A percentile compares a stretch with the other conserved stretches of the same genome.
These are phyloP conservation scores for Chlamydomonas sp. DNA, from an alignment of 139 green algal species.

Conservation along the genomic window DNA sequence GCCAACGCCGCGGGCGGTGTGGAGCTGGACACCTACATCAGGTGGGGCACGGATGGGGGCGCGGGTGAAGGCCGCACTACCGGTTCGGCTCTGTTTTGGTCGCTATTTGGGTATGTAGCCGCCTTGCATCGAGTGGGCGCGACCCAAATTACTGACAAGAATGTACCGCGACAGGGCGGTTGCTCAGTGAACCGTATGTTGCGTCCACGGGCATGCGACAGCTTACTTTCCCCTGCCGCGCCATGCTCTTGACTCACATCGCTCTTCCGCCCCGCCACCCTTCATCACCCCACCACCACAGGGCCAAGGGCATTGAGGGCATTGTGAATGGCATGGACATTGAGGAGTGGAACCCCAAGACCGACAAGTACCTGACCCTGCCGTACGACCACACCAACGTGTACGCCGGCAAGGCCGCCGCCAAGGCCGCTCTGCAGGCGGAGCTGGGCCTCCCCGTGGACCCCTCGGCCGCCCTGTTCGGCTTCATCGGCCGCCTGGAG, in stretches of 20 bases:
- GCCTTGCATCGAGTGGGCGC: too few relatives aligned
- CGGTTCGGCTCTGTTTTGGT: too few relatives aligned
- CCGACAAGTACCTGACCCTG: slow-evolving; percentile 95
- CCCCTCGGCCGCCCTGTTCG: slow-evolving; percentile 85
- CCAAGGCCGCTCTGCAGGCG: slow-evolving; percentile 90
- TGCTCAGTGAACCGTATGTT: too few relatives aligned
- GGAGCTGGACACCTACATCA: slow-evolving; percentile 86
- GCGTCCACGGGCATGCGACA: too few relatives aligned
- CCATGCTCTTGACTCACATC: not conserved
- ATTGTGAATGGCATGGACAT: slow-evolving; percentile 99
- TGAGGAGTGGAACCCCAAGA: slow-evolving; percentile 93
- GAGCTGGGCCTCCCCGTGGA: slow-evolving; percentile 75
- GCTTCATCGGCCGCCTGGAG: slow-evolving; percentile 95
- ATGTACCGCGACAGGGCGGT: too few relatives aligned
- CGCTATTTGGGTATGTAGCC: too few relatives aligned
- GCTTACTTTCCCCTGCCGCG: too few relatives aligned
- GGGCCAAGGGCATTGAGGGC: slow-evolving; percentile 81
- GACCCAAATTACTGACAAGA: too few relatives aligned
- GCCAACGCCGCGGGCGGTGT: slow-evolving; percentile 83
- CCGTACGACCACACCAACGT: slow-evolving; percentile 88
- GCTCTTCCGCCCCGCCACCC: too few relatives aligned
- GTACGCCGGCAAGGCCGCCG: slow-evolving; percentile 88
- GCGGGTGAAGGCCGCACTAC: too few relatives aligned
- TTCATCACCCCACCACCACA: not conserved
- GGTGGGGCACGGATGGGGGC: not conserved